Conservation (phyloP, 2,329 filamentous ascomycete genomes). For the Podosphaera leucotricha region DNA sequence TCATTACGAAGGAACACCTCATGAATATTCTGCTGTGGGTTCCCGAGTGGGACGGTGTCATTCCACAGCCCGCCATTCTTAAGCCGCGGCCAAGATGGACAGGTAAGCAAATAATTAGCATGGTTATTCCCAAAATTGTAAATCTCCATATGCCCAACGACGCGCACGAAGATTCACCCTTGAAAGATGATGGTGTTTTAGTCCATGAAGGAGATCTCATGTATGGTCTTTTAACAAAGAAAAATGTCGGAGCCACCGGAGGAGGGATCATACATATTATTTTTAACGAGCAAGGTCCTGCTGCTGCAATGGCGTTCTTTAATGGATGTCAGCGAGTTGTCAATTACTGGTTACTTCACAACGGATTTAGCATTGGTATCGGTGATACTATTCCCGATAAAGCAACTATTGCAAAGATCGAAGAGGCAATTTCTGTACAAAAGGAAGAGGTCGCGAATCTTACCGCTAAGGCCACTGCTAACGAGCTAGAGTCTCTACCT, state of each 20-base stretch:
- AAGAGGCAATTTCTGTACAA: slow-evolving; percentile 55
- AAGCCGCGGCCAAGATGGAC: slow-evolving; percentile 90
- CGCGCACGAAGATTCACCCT: slow-evolving; percentile 31
- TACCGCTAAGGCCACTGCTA: slow-evolving; percentile 57
- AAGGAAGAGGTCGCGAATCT: slow-evolving; percentile 61
- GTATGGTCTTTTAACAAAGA: slow-evolving; percentile 81
- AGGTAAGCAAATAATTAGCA: slow-evolving; percentile 88
- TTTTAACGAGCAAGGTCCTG: slow-evolving; percentile 79
- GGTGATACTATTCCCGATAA: slow-evolving; percentile 92
- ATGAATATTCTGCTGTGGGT: slow-evolving; percentile 98
- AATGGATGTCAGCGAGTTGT: slow-evolving; percentile 87
- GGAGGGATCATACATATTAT: slow-evolving; percentile 88
- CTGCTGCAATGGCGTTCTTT: slow-evolving; percentile 79
- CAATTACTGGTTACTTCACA: slow-evolving; percentile 90
- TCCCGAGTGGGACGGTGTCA: slow-evolving; percentile 86
- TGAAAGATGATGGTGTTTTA: slow-evolving; percentile 55
- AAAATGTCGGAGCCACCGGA: slow-evolving; percentile 70
- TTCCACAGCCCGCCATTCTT: slow-evolving; percentile 79
- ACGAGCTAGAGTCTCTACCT: slow-evolving; percentile 73
- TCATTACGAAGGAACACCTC: slow-evolving; percentile 70
- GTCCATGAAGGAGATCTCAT: slow-evolving; percentile 75
- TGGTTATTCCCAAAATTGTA: slow-evolving; percentile 71
- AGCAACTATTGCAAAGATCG: slow-evolving; percentile 61
- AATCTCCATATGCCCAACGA: slow-evolving; percentile 50
- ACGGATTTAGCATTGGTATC: slow-evolving; percentile 94